A percentile compares a stretch with the other conserved stretches of the same genome.
phyloP scores from a whole-genome alignment of 225 moss, liverwort and hornwort species.

The Neckera pumila region DNA sequence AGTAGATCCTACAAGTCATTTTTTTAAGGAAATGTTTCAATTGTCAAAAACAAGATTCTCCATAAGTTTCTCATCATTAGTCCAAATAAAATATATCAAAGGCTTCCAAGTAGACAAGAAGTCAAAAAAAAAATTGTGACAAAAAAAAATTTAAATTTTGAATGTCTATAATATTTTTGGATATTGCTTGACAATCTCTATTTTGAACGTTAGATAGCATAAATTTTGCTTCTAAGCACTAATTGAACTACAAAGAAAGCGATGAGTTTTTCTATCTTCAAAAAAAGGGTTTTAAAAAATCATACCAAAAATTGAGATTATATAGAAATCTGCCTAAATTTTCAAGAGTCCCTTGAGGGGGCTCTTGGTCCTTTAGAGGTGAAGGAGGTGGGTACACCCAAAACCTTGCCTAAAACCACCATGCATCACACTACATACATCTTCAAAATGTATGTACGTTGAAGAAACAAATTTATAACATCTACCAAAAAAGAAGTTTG shows the following conservation, averaged over 20 bases:
- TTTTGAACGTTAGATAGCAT: not conserved
- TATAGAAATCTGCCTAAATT: accelerated
- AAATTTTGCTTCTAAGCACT: accelerated
- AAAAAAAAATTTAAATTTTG: no score
- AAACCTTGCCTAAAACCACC: not conserved
- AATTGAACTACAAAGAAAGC: no score
- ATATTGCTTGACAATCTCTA: not conserved
- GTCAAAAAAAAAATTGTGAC: no score
- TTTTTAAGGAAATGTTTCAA: not conserved
- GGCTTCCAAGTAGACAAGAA: no score
- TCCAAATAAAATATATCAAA: not conserved
- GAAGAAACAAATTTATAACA: not conserved
- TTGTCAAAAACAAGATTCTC: not conserved
- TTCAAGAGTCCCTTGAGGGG: no score
- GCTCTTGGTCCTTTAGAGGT: no score
- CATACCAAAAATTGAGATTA: not conserved
- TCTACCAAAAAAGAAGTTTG: no score
- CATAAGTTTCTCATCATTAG: not conserved
- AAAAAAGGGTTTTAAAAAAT: no score
- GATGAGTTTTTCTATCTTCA: no score
- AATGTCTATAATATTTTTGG: accelerated
- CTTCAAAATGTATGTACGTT: not conserved
- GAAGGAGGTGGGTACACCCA: accelerated
- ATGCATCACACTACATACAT: not conserved
- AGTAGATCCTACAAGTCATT: no score